Percentiles rank a stretch among this genome's conserved stretches.
phyloP scores from a whole-genome alignment of 1,139 yeast genomes.

The Saccharomyces hybrid region DNA sequence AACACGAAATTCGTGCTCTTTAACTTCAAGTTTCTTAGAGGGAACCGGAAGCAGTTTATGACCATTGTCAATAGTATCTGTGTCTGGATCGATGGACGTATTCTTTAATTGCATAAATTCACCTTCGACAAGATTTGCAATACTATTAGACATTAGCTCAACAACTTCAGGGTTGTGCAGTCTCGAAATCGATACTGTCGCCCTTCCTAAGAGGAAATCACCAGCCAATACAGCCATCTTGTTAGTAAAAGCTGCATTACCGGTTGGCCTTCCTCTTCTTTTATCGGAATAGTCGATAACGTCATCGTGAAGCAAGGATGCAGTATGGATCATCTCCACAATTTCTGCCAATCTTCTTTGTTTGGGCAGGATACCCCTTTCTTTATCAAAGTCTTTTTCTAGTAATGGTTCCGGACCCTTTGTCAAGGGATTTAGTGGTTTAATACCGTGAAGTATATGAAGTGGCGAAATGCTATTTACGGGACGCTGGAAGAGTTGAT shows the following conservation, averaged over 20 bases:
- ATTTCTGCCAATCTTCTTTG: constrained; percentile 94
- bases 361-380: constrained; percentile 75
- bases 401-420: constrained; percentile 73
- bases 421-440: constrained; percentile 81
- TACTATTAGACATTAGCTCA: constrained; percentile 87
- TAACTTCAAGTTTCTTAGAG: constrained; percentile 56
- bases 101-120: constrained; percentile 97
- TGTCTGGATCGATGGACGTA: constrained; percentile 55
- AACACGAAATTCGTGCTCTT: constrained; percentile 54
- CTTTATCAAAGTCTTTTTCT: constrained; percentile 40
- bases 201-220: constrained; percentile 88
- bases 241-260: constrained; percentile 88
- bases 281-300: constrained; percentile 91
- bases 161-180: constrained; percentile 94
- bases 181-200: constrained; percentile 91
- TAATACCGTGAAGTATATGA: constrained; percentile 77
- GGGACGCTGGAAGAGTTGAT: constrained; percentile 28
- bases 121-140: constrained; percentile 95
- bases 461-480: constrained; percentile 62
- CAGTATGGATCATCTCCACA: constrained; percentile 97
- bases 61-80: constrained; percentile 39
- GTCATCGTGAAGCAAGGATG: constrained; percentile 90
- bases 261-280: constrained; percentile 84
- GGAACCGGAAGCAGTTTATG: constrained; percentile 48
- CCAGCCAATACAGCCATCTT: constrained; percentile 98